These are phyloP conservation scores for Skeletonema tropicum DNA, from an alignment of 108 stramenopile species.

Conservation along the genomic window DNA sequence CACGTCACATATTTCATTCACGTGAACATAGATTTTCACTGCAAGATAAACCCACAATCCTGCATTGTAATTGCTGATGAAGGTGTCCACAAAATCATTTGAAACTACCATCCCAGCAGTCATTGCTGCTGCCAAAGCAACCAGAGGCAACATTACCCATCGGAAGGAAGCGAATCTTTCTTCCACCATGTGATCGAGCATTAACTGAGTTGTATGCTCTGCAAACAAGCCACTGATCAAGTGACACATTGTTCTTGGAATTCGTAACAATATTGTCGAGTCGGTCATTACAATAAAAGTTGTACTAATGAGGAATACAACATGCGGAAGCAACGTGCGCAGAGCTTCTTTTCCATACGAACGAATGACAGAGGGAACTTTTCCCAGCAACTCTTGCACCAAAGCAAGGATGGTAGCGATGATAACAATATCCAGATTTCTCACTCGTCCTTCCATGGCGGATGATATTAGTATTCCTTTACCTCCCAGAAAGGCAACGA, in stretches of 20 bases:
- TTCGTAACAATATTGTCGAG: constrained; percentile 44
- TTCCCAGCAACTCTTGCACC: constrained; percentile 64
- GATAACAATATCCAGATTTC: constrained; percentile 67
- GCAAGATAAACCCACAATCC: constrained; percentile 59
- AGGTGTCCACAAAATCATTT: constrained; percentile 14
- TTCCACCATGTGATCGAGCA: constrained; percentile 83
- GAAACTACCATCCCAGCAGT: constrained; percentile 17
- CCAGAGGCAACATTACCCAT: constrained; percentile 62
- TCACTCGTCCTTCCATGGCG: constrained; percentile 30
- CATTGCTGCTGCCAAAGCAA: constrained; percentile 51
- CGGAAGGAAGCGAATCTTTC: constrained; percentile 47
- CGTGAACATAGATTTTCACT: constrained; percentile 58
- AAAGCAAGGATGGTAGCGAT: constrained; percentile 39
- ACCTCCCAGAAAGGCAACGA: constrained; percentile 16
- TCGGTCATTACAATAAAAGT: constrained; percentile 50
- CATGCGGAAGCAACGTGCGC: constrained; percentile 53
- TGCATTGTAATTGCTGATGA: constrained; percentile 55
- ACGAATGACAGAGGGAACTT: constrained; percentile 45
- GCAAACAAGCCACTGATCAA: constrained; percentile 73
- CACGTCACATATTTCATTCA: constrained; percentile 76
- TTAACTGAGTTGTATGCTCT: constrained; percentile 82
- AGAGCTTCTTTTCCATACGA: constrained; percentile 43
- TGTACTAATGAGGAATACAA: constrained; percentile 37
- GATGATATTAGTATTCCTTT: background rate
- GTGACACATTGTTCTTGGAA: constrained; percentile 70